Evolutionary conservation across 139 green algal genomes (phyloP).

Genomic region (Haematococcus sp.): DNA sequence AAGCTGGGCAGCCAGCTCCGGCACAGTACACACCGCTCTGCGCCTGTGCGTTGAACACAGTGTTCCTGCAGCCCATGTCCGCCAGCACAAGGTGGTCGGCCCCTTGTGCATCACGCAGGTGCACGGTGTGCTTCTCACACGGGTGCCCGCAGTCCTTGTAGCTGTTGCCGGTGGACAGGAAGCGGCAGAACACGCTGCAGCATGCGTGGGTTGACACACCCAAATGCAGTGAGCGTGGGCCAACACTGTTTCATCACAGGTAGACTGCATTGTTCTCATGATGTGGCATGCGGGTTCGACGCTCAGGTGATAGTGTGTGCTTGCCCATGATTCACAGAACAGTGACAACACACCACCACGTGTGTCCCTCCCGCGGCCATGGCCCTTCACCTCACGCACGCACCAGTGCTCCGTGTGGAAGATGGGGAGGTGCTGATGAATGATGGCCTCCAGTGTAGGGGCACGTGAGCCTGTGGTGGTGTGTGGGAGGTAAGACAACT

Average conservation of each 20-base stretch:
- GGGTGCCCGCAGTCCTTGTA: conserved; percentile 79
- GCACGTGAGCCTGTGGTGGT: too few species aligned
- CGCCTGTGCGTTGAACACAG: conserved; percentile 80
- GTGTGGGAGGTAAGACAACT: too few species aligned
- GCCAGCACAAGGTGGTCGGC: conserved; percentile 82
- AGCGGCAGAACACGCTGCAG: conserved; percentile 66
- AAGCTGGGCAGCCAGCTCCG: too few species aligned
- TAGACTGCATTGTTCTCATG: background rate
- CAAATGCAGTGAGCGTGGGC: too few species aligned
- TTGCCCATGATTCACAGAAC: background rate
- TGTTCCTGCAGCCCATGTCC: conserved; percentile 84
- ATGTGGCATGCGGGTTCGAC: too few species aligned
- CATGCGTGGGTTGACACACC: conserved; percentile 73
- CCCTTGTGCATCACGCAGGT: conserved; percentile 69
- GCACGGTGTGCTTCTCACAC: conserved; percentile 73
- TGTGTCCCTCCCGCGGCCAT: too few species aligned
- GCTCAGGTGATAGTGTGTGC: too few species aligned
- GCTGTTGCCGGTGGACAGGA: conserved; percentile 70
- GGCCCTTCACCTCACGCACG: too few species aligned
- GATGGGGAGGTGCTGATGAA: conserved; percentile 84
- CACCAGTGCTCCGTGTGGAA: conserved; percentile 89
- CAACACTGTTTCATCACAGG: too few species aligned
- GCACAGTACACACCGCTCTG: conserved; percentile 33
- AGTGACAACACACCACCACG: too few species aligned
- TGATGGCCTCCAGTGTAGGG: conserved; percentile 61